Evolutionary conservation across 2,329 filamentous ascomycete species (phyloP).

Genomic region (Golovinomyces cichoracearum): DNA sequence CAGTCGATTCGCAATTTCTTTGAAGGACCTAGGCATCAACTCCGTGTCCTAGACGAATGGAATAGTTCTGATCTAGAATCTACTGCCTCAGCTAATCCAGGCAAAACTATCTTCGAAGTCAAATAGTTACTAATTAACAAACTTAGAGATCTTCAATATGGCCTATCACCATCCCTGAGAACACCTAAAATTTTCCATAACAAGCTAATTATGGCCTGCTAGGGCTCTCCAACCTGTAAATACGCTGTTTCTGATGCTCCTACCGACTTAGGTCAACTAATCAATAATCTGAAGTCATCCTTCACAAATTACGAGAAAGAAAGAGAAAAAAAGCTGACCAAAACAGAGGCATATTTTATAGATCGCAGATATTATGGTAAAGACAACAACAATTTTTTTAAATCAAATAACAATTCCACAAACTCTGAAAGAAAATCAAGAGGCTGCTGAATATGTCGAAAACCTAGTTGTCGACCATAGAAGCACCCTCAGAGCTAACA

Average conservation of each 20-base stretch:
- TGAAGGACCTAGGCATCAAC: conserved; percentile 1
- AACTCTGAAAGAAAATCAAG: too few species aligned
- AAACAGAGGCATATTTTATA: neutral
- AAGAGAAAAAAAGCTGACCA: neutral
- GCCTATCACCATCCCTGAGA: neutral
- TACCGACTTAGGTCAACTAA: neutral
- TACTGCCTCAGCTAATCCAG: neutral
- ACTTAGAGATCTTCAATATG: neutral
- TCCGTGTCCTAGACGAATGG: conserved; percentile 1
- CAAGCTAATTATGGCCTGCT: neutral
- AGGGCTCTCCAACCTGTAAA: neutral
- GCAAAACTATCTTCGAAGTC: neutral
- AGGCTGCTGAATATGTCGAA: neutral
- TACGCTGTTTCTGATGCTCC: neutral
- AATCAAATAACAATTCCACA: neutral
- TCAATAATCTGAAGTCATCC: neutral
- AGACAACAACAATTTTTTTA: neutral
- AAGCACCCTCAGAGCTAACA: neutral
- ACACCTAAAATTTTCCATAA: neutral
- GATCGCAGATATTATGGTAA: neutral
- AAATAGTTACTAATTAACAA: neutral
- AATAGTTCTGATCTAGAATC: neutral
- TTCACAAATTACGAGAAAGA: conserved; percentile 1
- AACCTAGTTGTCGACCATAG: neutral
- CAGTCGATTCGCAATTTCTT: conserved; percentile 3